Evolutionary conservation across 2,329 filamentous ascomycete species (phyloP).

Genomic region (Ophiostoma ips): DNA sequence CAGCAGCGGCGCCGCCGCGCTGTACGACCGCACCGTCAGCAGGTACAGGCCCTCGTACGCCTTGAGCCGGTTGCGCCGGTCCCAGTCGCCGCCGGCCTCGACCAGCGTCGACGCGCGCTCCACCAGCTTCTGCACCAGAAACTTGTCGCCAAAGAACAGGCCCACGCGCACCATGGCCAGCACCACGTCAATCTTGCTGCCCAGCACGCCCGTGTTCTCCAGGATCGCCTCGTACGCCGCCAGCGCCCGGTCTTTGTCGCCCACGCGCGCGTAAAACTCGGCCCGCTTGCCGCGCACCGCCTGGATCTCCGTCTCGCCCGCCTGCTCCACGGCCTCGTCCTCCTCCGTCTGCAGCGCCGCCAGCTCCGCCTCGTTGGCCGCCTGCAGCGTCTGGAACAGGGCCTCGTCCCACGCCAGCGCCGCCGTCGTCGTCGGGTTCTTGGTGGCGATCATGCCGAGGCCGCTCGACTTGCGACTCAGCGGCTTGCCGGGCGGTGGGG

Average conservation of each 20-base stretch:
- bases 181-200: slow-evolving; percentile 93
- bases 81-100: slow-evolving; percentile 94
- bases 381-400: slow-evolving; percentile 63
- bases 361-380: slow-evolving; percentile 66
- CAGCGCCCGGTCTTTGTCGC: slow-evolving; percentile 96
- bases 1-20: slow-evolving; percentile 75
- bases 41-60: slow-evolving; percentile 93
- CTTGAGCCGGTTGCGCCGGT: slow-evolving; percentile 94
- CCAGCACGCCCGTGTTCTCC: slow-evolving; percentile 93
- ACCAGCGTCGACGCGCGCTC: slow-evolving; percentile 82
- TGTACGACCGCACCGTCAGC: slow-evolving; percentile 83
- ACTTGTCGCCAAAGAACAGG: slow-evolving; percentile 89
- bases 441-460: slow-evolving; percentile 62
- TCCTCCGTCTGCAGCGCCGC: slow-evolving; percentile 70
- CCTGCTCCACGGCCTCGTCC: slow-evolving; percentile 89
- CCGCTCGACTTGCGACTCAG: slow-evolving; percentile 54
- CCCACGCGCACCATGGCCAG: slow-evolving; percentile 92
- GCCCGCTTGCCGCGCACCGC: slow-evolving; percentile 87
- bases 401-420: slow-evolving; percentile 83
- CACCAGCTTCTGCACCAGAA: slow-evolving; percentile 84
- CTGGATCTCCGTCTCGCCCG: slow-evolving; percentile 89
- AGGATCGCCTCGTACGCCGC: slow-evolving; percentile 84
- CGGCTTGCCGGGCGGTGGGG: slow-evolving; percentile 31
- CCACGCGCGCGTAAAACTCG: slow-evolving; percentile 89
- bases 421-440: slow-evolving; percentile 47